phyloP scores from a whole-genome alignment of 305 asterid genomes.

The Fraxinus dipetala region DNA sequence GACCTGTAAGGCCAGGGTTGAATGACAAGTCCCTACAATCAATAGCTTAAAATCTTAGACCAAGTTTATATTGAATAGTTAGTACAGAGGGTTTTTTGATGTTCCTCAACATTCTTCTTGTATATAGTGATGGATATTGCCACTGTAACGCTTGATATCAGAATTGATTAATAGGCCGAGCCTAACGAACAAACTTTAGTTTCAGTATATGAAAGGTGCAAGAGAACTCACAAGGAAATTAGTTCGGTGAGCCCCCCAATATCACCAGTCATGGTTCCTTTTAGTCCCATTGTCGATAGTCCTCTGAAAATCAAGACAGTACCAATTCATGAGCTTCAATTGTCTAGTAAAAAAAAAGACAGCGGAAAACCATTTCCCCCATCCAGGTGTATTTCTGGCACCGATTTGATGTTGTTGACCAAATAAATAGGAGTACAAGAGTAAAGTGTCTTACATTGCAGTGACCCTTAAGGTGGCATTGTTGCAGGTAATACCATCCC shows the following conservation, averaged over 20 bases:
- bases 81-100: not conserved
- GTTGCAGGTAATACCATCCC: constrained; percentile 91
- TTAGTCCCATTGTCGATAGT: constrained; percentile 76
- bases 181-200: not conserved
- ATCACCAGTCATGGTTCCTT: constrained; percentile 75
- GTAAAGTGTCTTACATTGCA: constrained; percentile 47
- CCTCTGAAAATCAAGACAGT: constrained; percentile 50
- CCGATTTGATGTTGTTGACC: not conserved
- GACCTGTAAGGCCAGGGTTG: constrained; percentile 75
- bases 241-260: constrained; percentile 83
- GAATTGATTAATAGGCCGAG: not conserved
- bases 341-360: not conserved
- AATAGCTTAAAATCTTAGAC: constrained; percentile 14
- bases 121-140: not conserved
- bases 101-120: not conserved
- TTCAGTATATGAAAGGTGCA: not conserved
- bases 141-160: not conserved
- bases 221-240: constrained; percentile 66
- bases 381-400: not conserved
- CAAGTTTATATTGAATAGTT: not conserved
- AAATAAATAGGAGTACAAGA: not conserved
- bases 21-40: constrained; percentile 76
- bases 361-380: not conserved
- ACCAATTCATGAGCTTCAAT: not conserved
- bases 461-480: constrained; percentile 71